Base-by-base conservation (phyloP, 106 monocot genomes). In the Cymbidium sinense region DNA sequence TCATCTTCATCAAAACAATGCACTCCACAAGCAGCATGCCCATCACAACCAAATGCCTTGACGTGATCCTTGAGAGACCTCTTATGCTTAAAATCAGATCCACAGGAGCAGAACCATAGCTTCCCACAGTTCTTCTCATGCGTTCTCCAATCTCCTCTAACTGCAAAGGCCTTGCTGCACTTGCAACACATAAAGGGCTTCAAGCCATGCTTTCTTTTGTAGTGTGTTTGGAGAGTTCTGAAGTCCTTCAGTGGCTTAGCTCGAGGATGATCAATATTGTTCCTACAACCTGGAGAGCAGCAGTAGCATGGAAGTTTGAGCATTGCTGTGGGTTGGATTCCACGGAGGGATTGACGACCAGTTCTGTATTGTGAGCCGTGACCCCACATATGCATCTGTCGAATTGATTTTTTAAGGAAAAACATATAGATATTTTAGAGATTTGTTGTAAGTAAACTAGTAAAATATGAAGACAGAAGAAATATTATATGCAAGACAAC, bases 61-160 rank as follows among this genome's bases (percentile, higher is more conserved):
- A 87, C 79, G 33, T 90, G 90, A 54, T 90, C 90, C 82, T 90
- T 90, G 12, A 90, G 80, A 0, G 85, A 85, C 29, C 90, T 80
- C 85, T 90, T 90, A 76, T 90, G 90, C 87, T 90, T 90, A 78
- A 90, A 90, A 36, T 90, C 90, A 5, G 90, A 90, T 2, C 90
- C 90, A 27, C 90, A 90, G 41, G 76, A 73, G 64, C 90, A 90
- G 75, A 83, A 90, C 90, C 90, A 87, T 20, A 87, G 83, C 79
- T 85, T 87, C 44, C 90, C 90, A 70, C 87, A 90, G 78, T 90
- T 87, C 82, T 90, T 90, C 85, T 90, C 90, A 70, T 90, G 90
- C 8, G 90, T 90, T 34, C 90, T 76, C 90, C 90, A 90, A 54
- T 90, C 90, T 0, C 89, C 90, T 64, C 82, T 82, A 30, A 90